A percentile compares a stretch with the other conserved stretches of the same genome.
phyloP scores from a whole-genome alignment of 225 moss, liverwort and hornwort genomes.

The Ulota crispa region DNA sequence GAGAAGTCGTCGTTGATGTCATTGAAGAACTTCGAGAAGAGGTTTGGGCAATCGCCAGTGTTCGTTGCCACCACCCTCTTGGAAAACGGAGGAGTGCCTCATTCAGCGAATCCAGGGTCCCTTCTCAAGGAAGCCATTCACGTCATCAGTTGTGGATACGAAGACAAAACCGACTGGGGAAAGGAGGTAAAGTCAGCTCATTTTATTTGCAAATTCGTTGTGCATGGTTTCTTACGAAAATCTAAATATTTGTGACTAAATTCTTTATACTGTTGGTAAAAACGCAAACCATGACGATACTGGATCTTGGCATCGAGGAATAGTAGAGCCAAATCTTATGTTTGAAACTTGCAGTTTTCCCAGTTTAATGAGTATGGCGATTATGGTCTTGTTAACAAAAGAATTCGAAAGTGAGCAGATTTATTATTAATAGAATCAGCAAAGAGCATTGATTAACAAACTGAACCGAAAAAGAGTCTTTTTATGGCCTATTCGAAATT shows the following conservation, averaged over 20 bases:
- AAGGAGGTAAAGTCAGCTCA: slow-evolving; percentile 60
- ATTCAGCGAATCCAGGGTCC: slow-evolving; percentile 57
- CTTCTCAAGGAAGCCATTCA: slow-evolving; percentile 90
- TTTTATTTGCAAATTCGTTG: too few species aligned
- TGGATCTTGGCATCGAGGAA: too few species aligned
- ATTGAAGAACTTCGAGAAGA: slow-evolving; percentile 68
- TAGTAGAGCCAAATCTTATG: too few species aligned
- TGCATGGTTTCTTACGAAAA: neutral
- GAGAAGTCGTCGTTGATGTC: slow-evolving; percentile 76
- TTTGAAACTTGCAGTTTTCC: too few species aligned
- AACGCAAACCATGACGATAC: too few species aligned
- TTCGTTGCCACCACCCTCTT: slow-evolving; percentile 67
- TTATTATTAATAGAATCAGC: neutral
- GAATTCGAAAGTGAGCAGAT: neutral
- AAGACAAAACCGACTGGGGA: slow-evolving; percentile 95
- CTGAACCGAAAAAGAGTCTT: neutral
- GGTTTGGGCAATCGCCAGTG: slow-evolving; percentile 82
- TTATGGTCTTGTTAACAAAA: neutral
- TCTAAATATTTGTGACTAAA: too few species aligned
- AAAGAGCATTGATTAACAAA: neutral
- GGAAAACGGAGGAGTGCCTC: slow-evolving; percentile 73
- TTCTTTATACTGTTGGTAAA: too few species aligned
- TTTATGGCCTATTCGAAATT: neutral
- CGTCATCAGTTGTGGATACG: slow-evolving; percentile 90
- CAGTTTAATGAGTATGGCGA: too few species aligned